Base-by-base conservation (phyloP, 441 rosid genomes). In the Eruca vesicaria region DNA sequence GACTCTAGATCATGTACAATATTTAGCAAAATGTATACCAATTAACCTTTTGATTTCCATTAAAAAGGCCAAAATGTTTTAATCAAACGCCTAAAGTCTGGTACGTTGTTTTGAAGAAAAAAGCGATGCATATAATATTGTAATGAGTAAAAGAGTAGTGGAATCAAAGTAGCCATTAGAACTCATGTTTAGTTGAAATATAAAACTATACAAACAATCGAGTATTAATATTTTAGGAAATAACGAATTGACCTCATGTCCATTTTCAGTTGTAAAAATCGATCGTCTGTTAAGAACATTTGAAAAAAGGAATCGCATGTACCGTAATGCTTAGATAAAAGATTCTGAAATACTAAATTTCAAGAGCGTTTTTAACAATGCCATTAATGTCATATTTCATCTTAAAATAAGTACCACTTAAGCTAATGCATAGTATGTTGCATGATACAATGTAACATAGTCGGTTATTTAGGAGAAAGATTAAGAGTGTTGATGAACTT, bases 1-100 rank as follows among this genome's bases (percentile, higher is more conserved):
- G 69, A 72, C 35, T 62, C n/a, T 32, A 16, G 10, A 50, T 71
- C 10, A 35, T 33, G 63, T 62, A 63, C n/a, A n/a, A n/a, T n/a
- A 53, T 33, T 63, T 33, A 63, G 38, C 55, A 1, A 20, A 32
- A 29, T 45, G 60, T 12, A 6, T 20, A 45, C 18, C 28, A 26
- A 57, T 57, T 21, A 35, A 26, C 1, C 3, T 9, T 16, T 72
- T 8, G 8, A 19, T 52, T 63, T 20, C 31, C 21, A 26, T 64
- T 3, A 18, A 26, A 28, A 48, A 23, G 0, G 9, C 52, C 16
- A 3, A 15, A 35, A 19, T 43, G 28, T 43, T 36, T 6, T 23
- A 57, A 32, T 7, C 21, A 66, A 18, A 57, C 35, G 71, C 60
- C 16, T 66, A 31, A 63, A 36, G 9, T 66, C 61, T 66, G 20